Conservation (phyloP, 169 alveolate species). For the Cryptosporidium muris region DNA sequence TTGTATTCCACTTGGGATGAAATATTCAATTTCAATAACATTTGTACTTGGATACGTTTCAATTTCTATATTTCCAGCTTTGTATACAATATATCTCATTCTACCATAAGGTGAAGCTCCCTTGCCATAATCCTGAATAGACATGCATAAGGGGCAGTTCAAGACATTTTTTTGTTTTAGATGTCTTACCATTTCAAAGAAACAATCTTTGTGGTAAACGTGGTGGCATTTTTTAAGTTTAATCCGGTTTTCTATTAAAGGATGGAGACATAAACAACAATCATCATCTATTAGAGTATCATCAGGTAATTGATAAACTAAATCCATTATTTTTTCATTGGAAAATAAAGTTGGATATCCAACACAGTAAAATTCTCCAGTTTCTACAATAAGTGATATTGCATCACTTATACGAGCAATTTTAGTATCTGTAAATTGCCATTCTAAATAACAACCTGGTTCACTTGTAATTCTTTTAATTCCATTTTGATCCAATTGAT, state of each 20-base stretch:
- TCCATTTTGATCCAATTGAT: not conserved
- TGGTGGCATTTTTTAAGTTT: constrained; percentile 55
- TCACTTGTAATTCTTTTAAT: not conserved
- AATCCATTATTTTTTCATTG: constrained; percentile 13
- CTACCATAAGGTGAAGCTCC: constrained; percentile 60
- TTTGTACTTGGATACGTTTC: constrained; percentile 68
- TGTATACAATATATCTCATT: constrained; percentile 67
- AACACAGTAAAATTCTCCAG: constrained; percentile 50
- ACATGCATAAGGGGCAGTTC: constrained; percentile 62
- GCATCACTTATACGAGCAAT: constrained; percentile 55
- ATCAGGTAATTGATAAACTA: not conserved
- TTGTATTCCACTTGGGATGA: constrained; percentile 69
- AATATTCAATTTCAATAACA: constrained; percentile 68
- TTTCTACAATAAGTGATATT: constrained; percentile 42
- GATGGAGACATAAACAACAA: constrained; percentile 61
- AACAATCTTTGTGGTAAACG: constrained; percentile 42
- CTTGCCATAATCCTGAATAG: constrained; percentile 55
- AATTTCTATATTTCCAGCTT: constrained; percentile 64
- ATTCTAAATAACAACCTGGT: constrained; percentile 26
- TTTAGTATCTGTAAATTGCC: constrained; percentile 70
- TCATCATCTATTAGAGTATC: constrained; percentile 48
- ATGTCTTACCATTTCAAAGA: constrained; percentile 53
- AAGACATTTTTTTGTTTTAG: constrained; percentile 29
- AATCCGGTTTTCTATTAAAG: constrained; percentile 16
- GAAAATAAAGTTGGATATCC: constrained; percentile 38